Percentiles rank a stretch among this genome's conserved stretches.
phyloP scores from a whole-genome alignment of 2,329 filamentous ascomycete species.

The Penicillium sp. region DNA sequence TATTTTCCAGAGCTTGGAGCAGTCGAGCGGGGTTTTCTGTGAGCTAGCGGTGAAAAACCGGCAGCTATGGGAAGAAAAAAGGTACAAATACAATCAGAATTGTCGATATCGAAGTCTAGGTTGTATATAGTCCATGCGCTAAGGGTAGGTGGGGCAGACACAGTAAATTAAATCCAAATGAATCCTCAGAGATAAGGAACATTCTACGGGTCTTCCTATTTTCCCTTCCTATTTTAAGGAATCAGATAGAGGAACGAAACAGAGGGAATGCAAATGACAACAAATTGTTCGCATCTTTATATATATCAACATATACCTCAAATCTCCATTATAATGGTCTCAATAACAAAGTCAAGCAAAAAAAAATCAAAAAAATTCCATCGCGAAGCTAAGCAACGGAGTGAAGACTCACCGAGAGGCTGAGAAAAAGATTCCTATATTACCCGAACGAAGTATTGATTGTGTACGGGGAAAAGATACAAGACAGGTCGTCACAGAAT shows the following conservation, averaged over 20 bases:
- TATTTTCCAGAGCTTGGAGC: background rate
- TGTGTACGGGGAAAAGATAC: background rate
- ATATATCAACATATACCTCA: background rate
- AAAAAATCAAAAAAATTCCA: background rate
- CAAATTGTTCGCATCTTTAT: background rate
- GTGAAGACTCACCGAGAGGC: conserved; percentile 18
- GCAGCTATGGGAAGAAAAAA: background rate
- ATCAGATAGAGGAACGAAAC: background rate
- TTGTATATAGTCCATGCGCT: conserved; percentile 1
- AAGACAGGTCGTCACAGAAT: conserved; percentile 5
- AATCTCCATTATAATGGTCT: no score
- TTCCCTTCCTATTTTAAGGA: background rate
- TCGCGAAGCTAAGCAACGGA: background rate
- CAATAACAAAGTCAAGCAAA: background rate
- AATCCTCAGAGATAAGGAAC: conserved; percentile 13
- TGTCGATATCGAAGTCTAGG: conserved; percentile 1
- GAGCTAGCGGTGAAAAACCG: background rate
- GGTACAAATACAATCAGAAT: background rate
- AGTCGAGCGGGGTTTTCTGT: background rate
- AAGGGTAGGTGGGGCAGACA: conserved; percentile 3
- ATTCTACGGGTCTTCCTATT: conserved; percentile 14
- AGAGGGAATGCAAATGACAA: background rate
- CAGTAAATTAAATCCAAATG: background rate
- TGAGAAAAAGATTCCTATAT: conserved; percentile 17
- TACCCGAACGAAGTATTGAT: conserved; percentile 20